phyloP scores from a whole-genome alignment of 306 rosid genomes.

The Begonia masoniana region DNA sequence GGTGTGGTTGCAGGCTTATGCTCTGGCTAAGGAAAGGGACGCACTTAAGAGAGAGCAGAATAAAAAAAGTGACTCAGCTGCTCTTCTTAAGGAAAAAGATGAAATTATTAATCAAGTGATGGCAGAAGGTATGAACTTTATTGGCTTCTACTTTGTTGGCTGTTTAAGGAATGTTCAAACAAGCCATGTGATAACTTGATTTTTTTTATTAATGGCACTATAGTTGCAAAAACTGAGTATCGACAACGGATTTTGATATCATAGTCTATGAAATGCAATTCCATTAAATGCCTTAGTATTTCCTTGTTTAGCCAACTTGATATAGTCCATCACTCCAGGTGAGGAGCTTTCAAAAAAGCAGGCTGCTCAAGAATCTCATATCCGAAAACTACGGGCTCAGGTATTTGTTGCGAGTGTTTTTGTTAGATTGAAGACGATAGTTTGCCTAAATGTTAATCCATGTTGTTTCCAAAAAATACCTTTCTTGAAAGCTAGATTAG shows the following conservation, averaged over 20 bases:
- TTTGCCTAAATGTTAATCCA: background rate
- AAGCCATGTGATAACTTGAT: no score
- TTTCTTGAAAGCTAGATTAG: slow-evolving; percentile 69
- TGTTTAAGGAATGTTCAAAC: background rate
- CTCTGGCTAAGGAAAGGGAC: slow-evolving; percentile 97
- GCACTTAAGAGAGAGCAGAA: slow-evolving; percentile 88
- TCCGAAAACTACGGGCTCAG: slow-evolving; percentile 92
- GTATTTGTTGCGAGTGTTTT: slow-evolving; percentile 18
- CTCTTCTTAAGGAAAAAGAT: slow-evolving; percentile 95
- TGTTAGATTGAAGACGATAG: background rate
- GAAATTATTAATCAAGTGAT: slow-evolving; percentile 97
- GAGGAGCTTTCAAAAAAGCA: slow-evolving; percentile 98
- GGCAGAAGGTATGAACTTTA: slow-evolving; percentile 74
- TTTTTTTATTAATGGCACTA: no score
- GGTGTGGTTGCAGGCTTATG: slow-evolving; percentile 53
- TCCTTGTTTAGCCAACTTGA: no score
- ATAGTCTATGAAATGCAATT: no score
- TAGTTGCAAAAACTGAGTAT: no score
- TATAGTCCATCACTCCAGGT: slow-evolving; percentile 33
- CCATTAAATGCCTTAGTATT: no score
- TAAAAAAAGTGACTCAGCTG: slow-evolving; percentile 96
- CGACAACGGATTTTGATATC: no score
- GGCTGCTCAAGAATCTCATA: slow-evolving; percentile 90
- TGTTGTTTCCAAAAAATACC: background rate
- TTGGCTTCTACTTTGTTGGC: background rate